A percentile compares a stretch with the other conserved stretches of the same genome.
These are phyloP conservation scores for Reticulascus tulasneorum DNA, from an alignment of 2,329 filamentous ascomycete species.

Conservation along the genomic window DNA sequence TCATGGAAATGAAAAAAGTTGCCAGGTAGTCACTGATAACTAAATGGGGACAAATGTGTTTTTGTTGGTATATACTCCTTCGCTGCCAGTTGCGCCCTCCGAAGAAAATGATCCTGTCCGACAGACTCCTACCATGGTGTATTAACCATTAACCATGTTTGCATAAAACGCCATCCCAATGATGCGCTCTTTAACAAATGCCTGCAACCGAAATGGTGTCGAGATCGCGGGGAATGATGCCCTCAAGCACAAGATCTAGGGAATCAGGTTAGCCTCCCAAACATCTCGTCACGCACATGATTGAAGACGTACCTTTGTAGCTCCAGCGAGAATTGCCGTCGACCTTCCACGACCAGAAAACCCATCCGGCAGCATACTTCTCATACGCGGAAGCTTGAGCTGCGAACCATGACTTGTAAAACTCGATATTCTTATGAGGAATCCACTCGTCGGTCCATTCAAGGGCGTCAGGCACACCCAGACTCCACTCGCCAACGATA, in stretches of 20 bases:
- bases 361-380: constrained; percentile 45
- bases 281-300: neutral
- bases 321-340: constrained; percentile 27
- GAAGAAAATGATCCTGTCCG: too few species aligned
- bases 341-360: constrained; percentile 60
- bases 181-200: too few species aligned
- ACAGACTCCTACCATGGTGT: too few species aligned
- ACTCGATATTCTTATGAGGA: constrained; percentile 35
- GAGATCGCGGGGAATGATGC: constrained; percentile 8
- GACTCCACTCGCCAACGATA: constrained; percentile 56
- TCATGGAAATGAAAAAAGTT: too few species aligned
- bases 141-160: too few species aligned
- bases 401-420: constrained; percentile 54
- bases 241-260: constrained; percentile 9
- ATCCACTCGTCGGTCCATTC: constrained; percentile 41
- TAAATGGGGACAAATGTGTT: too few species aligned
- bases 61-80: too few species aligned
- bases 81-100: too few species aligned
- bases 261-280: neutral
- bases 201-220: constrained; percentile 9
- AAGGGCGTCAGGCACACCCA: constrained; percentile 46
- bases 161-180: too few species aligned
- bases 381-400: constrained; percentile 55
- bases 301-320: constrained; percentile 14
- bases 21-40: too few species aligned